A percentile compares a stretch with the other conserved stretches of the same genome.
Conservation (phyloP, 768 basidiomycete species). For the Sutorius australiensis region DNA sequence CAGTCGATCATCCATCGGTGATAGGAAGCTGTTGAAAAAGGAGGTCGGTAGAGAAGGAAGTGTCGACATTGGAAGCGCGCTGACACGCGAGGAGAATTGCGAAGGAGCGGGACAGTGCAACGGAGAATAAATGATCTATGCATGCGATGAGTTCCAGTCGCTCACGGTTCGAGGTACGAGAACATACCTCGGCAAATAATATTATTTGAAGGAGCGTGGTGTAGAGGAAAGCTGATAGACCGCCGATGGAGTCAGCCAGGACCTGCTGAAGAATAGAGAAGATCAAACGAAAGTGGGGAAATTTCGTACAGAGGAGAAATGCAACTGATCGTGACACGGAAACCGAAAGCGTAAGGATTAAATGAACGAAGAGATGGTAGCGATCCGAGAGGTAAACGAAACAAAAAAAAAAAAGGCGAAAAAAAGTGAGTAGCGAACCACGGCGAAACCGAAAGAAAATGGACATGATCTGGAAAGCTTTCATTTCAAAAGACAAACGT, state of each 20-base stretch:
- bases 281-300: background rate
- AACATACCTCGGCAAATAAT: constrained; percentile 15
- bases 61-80: background rate
- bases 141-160: background rate
- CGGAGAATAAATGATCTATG: constrained; percentile 2
- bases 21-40: background rate
- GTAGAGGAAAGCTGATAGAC: background rate
- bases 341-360: background rate
- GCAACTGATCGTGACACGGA: background rate
- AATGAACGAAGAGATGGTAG: constrained; percentile 8
- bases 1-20: background rate
- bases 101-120: constrained; percentile 7
- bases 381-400: background rate
- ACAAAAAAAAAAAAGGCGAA: background rate
- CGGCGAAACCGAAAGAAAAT: background rate
- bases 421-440: constrained; percentile 2
- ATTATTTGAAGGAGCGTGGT: constrained; percentile 12
- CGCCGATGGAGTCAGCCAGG: background rate
- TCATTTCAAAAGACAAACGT: background rate
- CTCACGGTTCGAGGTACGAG: background rate
- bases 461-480: background rate
- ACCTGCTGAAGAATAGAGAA: background rate
- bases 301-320: constrained; percentile 1
- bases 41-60: constrained; percentile 1
- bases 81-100: background rate